Base-by-base conservation (phyloP, 1,284 basidiomycete species). In the Somion occarium region DNA sequence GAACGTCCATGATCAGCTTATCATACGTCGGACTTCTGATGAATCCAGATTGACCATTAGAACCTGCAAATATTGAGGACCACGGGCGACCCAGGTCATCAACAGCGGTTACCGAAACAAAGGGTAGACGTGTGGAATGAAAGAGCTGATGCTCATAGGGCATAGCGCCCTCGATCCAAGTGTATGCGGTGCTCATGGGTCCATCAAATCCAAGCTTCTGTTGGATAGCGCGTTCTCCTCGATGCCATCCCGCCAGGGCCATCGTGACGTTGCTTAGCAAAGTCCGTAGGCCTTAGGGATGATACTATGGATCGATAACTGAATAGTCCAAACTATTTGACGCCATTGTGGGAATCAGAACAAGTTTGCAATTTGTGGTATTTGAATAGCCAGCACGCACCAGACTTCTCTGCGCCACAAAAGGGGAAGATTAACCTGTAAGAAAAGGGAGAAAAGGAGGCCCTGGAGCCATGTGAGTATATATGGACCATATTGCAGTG, bases 1-100 rank as follows among this genome's bases (percentile, higher is more conserved):
- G 63, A 3, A 74, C 70, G 15, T 72, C 61, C 45, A 83, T 64
- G 1, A 64, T 61, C 5, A 85, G 62, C 5, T 66, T 68, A 18
- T 67, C 73, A 26, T 72, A 69, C 34, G 57, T 64, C 7, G 71
- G 68, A 47, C 72, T 70, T 1, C 59, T 61, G 15, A 78, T 69
- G 56, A 80, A 84, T 0, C 75, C 78, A 4, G 64, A 61, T 15
- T 54, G 50, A 5, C 69, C 73, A 9, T 61, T 51, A 1, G 48
- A 41, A 5, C 66, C 66, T 0, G 69, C 61, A 5, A 74, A 58
- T 42, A 76, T 61, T 13, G 65, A 71, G 1, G 63, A 57, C 73
- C 73, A 75, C 1, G 74, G 73, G 2, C 73, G 62, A 0, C 57
- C 59, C 12, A 43, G 42, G 1, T 56, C 56, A 49, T 73, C 73